Base-by-base conservation (phyloP, 441 rosid genomes). In the Erysimum pusillum region DNA sequence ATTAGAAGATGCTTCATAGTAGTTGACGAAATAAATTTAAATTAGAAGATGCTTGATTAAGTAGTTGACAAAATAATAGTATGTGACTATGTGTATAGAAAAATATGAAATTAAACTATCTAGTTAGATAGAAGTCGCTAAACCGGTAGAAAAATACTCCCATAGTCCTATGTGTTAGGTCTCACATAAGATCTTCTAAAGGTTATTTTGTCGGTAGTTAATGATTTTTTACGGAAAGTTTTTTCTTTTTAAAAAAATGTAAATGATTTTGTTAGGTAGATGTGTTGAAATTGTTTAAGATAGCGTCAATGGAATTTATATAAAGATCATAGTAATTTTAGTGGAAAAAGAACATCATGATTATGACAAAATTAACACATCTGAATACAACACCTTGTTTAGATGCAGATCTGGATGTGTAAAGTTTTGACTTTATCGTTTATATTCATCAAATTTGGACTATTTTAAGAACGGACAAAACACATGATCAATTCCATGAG, bases 201-300 rank as follows among this genome's bases (percentile, higher is more conserved):
- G 32, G 17, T 72, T 39, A 18, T 17, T 41, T 73, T 63, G 76
- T 63, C 69, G 69, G 34, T 63, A 39, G 69, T 73, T 39, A 12
- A 25, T 62, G 60, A 25, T 39, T 61, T 61, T 71, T 54, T 7
- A 49, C 54, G 28, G 54, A 6, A 20, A 49, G 6, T 4, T 28
- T 22, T 22, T 22, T 22, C 25, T 39, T 9, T 9, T 9, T 0
- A 10, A 39, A 39, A 39, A 34, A 6, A 35, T 17, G 66, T 70
- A 32, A 18, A 32, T 48, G 59, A 35, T 36, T 20, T 59, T 59
- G 28, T 14, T 14, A 48, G 75, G 12, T 48, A 14, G 56, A 41
- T 44, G 57, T 44, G 10, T 18, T 10, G 42, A 6, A 53, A 13
- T 41, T 39, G 11, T 15, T 67, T 53, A 11, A 31, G 4, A 28